Evolutionary conservation across 768 basidiomycete species (phyloP).

Genomic region (Lentinula raphanica): DNA sequence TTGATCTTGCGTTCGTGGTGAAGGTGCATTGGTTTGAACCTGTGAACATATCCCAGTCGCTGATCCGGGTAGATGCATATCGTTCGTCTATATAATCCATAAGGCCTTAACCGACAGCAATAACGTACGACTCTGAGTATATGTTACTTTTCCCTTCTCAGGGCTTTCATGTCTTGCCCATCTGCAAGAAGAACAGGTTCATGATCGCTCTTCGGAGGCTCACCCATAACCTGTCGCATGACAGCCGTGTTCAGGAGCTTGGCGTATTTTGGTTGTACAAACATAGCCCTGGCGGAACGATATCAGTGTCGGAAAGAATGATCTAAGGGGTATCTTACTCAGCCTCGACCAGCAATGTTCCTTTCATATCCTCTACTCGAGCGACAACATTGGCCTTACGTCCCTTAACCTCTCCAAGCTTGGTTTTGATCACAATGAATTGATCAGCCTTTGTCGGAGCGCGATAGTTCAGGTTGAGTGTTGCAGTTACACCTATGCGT

Average conservation of each 20-base stretch:
- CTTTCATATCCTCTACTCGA: conserved; percentile 73
- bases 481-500: conserved; percentile 90
- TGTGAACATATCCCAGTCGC: too few relatives aligned
- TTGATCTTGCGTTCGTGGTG: too few relatives aligned
- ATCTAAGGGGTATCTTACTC: conserved; percentile 47
- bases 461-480: conserved; percentile 72
- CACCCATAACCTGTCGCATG: conserved; percentile 2
- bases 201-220: background rate
- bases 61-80: too few relatives aligned
- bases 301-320: conserved; percentile 4
- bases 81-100: too few relatives aligned
- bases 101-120: too few relatives aligned
- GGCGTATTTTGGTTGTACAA: conserved; percentile 6
- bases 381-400: conserved; percentile 74
- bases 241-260: background rate
- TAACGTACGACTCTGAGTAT: too few relatives aligned
- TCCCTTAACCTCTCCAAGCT: conserved; percentile 61
- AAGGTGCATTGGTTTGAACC: too few relatives aligned
- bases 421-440: conserved; percentile 81
- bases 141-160: conserved; percentile 1
- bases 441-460: conserved; percentile 90
- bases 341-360: conserved; percentile 78
- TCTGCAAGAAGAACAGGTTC: conserved; percentile 6
- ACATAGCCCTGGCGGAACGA: background rate
- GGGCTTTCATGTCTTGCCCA: conserved; percentile 1